phyloP scores from a whole-genome alignment of 139 green algal genomes.

The Haematococcus lacustris region DNA sequence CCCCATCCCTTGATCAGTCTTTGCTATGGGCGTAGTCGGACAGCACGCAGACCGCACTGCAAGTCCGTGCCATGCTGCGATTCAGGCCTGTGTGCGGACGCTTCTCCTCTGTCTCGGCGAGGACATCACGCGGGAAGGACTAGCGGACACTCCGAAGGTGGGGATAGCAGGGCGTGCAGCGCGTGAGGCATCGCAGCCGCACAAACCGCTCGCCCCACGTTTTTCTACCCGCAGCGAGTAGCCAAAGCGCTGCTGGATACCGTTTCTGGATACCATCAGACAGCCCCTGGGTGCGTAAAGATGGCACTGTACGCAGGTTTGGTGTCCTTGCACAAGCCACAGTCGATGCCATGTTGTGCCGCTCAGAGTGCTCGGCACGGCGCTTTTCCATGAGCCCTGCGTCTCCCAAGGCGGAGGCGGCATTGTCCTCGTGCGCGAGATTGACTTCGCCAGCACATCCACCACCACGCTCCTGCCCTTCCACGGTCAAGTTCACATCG shows the following conservation, averaged over 20 bases:
- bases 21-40: no score
- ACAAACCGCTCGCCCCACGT: background rate
- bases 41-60: no score
- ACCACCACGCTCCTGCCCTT: slow-evolving; percentile 82
- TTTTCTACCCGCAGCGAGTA: slow-evolving; percentile 59
- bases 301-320: background rate
- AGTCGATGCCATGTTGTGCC: background rate
- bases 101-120: slow-evolving; percentile 75
- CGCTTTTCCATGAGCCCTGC: slow-evolving; percentile 73
- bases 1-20: no score
- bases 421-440: slow-evolving; percentile 84
- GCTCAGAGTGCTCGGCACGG: slow-evolving; percentile 56
- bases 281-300: background rate
- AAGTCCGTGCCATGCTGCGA: no score
- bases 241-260: slow-evolving; percentile 83
- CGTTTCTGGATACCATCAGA: slow-evolving; percentile 48
- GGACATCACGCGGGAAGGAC: slow-evolving; percentile 64
- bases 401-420: slow-evolving; percentile 38
- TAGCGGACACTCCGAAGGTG: slow-evolving; percentile 84
- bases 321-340: background rate
- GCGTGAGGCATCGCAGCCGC: background rate
- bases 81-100: slow-evolving; percentile 48
- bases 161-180: no score
- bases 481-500: slow-evolving; percentile 82
- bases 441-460: slow-evolving; percentile 78